These are phyloP conservation scores for Artemisia annua DNA, from an alignment of 129 eudicot genomes.

Conservation along the genomic window DNA sequence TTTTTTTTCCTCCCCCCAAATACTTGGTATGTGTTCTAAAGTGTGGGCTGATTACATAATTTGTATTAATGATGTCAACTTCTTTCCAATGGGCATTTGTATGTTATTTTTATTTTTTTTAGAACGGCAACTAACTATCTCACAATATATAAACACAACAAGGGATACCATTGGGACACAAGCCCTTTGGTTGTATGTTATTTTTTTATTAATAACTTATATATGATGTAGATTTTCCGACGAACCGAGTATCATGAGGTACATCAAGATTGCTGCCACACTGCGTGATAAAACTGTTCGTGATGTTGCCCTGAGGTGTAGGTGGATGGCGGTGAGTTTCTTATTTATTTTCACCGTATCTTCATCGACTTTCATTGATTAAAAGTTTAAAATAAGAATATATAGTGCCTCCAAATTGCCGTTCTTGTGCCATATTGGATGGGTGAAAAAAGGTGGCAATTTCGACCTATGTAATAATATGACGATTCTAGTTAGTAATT, in stretches of 20 bases:
- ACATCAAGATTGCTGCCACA: constrained; percentile 82
- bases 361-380: constrained; percentile 7
- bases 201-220: not conserved
- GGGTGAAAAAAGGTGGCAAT: not conserved
- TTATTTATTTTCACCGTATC: constrained; percentile 14
- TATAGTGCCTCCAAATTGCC: not conserved
- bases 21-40: too few species aligned
- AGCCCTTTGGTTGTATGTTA: too few species aligned
- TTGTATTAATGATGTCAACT: constrained; percentile 4
- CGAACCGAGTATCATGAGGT: constrained; percentile 82
- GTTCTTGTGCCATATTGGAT: not conserved
- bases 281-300: constrained; percentile 91
- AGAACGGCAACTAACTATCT: too few species aligned
- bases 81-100: not conserved
- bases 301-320: constrained; percentile 88
- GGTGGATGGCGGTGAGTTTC: constrained; percentile 85
- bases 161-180: too few species aligned
- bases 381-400: not conserved
- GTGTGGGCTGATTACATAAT: too few species aligned
- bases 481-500: not conserved
- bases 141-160: too few species aligned
- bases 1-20: too few species aligned
- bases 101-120: not conserved
- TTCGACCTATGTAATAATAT: not conserved
- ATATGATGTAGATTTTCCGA: constrained; percentile 51